Percentiles rank a stretch among this genome's conserved stretches.
Conservation (phyloP, 352 stramenopile species). For the Phytophthora litchii region DNA sequence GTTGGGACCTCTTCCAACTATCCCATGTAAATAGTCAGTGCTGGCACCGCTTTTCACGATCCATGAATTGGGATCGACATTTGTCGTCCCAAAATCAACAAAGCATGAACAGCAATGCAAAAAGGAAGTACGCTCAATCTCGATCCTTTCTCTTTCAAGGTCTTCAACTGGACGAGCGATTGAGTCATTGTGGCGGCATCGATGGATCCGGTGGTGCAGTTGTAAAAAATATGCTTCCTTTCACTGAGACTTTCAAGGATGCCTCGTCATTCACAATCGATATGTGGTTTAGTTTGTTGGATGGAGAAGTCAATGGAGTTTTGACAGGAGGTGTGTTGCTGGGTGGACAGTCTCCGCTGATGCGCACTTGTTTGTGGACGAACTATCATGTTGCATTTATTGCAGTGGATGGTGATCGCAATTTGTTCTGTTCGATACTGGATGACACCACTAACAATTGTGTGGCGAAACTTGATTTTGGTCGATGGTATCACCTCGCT, state of each 20-base stretch:
- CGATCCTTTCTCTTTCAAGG: constrained; percentile 18
- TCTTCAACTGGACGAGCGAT: constrained; percentile 10
- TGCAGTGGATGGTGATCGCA: constrained; percentile 11
- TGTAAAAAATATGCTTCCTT: background rate
- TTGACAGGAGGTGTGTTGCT: constrained; percentile 14
- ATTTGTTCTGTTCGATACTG: constrained; percentile 19
- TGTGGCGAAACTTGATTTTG: constrained; percentile 6
- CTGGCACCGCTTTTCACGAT: constrained; percentile 4
- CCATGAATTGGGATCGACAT: constrained; percentile 2
- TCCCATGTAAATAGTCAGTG: constrained; percentile 8
- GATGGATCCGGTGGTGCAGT: constrained; percentile 8
- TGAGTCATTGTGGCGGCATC: constrained; percentile 6
- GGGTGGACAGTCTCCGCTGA: constrained; percentile 13
- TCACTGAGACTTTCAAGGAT: background rate
- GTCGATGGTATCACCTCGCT: constrained; percentile 21
- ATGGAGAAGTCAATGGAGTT: constrained; percentile 13
- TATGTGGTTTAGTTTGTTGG: constrained; percentile 17
- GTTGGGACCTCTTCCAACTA: constrained; percentile 14
- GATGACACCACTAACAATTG: constrained; percentile 9
- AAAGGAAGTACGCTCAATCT: constrained; percentile 4
- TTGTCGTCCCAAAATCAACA: background rate
- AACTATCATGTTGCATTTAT: constrained; percentile 20
- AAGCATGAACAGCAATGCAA: background rate
- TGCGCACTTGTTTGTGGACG: constrained; percentile 19
- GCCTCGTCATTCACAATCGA: constrained; percentile 12